These are phyloP conservation scores for Amanita polypyramis DNA, from an alignment of 768 basidiomycete genomes.

Conservation along the genomic window DNA sequence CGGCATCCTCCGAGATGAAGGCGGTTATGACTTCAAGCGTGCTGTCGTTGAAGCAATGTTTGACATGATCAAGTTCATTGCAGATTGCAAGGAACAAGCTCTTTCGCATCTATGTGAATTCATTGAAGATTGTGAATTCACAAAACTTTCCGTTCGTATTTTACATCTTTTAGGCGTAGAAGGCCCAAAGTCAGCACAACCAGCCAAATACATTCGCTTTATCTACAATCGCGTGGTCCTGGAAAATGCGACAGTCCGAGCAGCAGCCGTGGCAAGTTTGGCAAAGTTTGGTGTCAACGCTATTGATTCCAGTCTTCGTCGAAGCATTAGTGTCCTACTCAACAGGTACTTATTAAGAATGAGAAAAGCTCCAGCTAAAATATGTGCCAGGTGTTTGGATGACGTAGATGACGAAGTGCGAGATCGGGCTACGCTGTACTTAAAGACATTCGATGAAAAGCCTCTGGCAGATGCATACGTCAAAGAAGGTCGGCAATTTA, in stretches of 20 bases:
- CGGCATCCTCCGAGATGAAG: constrained; percentile 94
- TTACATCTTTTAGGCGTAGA: constrained; percentile 92
- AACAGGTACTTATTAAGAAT: constrained; percentile 45
- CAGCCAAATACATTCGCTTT: constrained; percentile 97
- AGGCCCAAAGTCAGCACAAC: constrained; percentile 92
- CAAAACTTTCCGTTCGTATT: constrained; percentile 95
- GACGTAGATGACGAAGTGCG: constrained; percentile 99
- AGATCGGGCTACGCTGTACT: constrained; percentile 92
- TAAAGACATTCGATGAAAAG: constrained; percentile 74
- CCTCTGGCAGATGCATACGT: constrained; percentile 78
- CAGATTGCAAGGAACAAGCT: constrained; percentile 93
- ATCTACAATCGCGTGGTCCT: constrained; percentile 99
- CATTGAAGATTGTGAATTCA: constrained; percentile 99
- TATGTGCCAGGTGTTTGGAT: constrained; percentile 68
- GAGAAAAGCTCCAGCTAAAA: constrained; percentile 5
- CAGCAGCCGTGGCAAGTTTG: constrained; percentile 89
- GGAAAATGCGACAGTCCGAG: constrained; percentile 95
- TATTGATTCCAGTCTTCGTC: constrained; percentile 64
- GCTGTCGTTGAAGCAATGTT: constrained; percentile 99
- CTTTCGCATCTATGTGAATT: constrained; percentile 98
- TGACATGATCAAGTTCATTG: constrained; percentile 99
- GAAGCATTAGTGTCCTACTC: constrained; percentile 81
- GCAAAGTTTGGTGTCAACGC: constrained; percentile 96
- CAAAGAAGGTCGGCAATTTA: constrained; percentile 64
- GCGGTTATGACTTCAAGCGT: constrained; percentile 98